phyloP scores from a whole-genome alignment of 805 yeast genomes.

The Phaffomyces opuntiae region DNA sequence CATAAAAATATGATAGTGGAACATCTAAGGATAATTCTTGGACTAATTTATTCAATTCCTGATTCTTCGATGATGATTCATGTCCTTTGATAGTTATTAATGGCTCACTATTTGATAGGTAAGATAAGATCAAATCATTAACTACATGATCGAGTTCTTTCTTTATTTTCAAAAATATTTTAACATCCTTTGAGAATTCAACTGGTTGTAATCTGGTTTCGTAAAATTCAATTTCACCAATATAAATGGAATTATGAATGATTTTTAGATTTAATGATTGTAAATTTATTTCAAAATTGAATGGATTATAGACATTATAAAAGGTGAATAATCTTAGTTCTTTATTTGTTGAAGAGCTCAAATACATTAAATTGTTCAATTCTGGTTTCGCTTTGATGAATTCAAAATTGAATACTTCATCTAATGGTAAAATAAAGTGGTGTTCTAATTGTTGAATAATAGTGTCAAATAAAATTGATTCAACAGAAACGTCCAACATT shows the following conservation, averaged over 20 bases:
- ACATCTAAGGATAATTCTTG: not conserved
- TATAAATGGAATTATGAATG: conserved; percentile 25
- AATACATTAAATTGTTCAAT: conserved; percentile 15
- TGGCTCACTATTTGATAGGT: not conserved
- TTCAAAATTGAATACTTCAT: not conserved
- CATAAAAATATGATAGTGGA: not conserved
- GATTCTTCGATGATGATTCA: not conserved
- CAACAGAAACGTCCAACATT: conserved; percentile 14
- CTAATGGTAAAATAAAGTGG: conserved; percentile 1
- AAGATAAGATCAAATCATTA: not conserved
- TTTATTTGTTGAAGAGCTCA: conserved; percentile 21
- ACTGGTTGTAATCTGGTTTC: conserved; percentile 19
- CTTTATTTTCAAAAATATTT: not conserved
- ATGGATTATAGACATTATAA: conserved; percentile 29
- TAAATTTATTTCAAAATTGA: conserved; percentile 21
- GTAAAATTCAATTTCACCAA: conserved; percentile 27
- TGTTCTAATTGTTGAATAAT: conserved; percentile 14
- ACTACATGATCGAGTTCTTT: conserved; percentile 1
- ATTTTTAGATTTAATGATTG: conserved; percentile 24
- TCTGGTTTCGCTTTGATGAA: not conserved
- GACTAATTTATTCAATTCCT: not conserved
- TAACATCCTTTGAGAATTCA: conserved; percentile 4
- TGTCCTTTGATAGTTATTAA: not conserved
- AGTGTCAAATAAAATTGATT: conserved; percentile 19
- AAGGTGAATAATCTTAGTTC: conserved; percentile 25